A percentile compares a stretch with the other conserved stretches of the same genome.
These are phyloP conservation scores for Tulasnella sp. DNA, from an alignment of 768 basidiomycete species.

Conservation along the genomic window DNA sequence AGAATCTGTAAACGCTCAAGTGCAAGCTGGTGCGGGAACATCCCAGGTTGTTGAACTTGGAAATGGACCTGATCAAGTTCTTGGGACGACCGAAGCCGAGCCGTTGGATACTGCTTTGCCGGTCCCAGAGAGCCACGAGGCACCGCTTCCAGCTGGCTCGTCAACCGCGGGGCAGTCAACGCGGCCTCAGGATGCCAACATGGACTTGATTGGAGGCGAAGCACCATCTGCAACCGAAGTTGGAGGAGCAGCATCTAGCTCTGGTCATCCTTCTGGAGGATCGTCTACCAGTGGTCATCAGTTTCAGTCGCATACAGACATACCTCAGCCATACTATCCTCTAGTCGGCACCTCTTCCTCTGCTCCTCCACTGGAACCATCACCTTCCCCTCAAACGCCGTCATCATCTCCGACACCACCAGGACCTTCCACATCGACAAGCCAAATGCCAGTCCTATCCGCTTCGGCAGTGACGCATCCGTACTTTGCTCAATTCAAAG, in stretches of 20 bases:
- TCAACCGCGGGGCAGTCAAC: not conserved
- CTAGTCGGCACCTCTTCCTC: not conserved
- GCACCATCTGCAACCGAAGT: not conserved
- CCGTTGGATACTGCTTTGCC: not conserved
- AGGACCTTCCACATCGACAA: not conserved
- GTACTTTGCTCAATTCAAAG: not conserved
- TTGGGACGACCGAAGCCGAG: not conserved
- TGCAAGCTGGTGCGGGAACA: not conserved
- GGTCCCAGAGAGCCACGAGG: not conserved
- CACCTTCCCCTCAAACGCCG: not conserved
- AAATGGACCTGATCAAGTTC: not conserved
- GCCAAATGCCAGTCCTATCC: not conserved
- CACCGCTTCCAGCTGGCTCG: not conserved
- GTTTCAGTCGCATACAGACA: not conserved
- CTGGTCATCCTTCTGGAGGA: not conserved
- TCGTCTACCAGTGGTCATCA: not conserved
- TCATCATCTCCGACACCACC: not conserved
- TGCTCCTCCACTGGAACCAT: not conserved
- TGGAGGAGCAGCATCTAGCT: not conserved
- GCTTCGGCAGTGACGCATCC: not conserved
- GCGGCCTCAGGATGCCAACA: not conserved
- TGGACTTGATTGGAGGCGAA: not conserved
- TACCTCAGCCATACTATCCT: not conserved
- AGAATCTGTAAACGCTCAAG: not conserved
- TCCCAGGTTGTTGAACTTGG: not conserved